These are phyloP conservation scores for Fusarium tanahbumbuense DNA, from an alignment of 2,329 filamentous ascomycete genomes.

Conservation along the genomic window DNA sequence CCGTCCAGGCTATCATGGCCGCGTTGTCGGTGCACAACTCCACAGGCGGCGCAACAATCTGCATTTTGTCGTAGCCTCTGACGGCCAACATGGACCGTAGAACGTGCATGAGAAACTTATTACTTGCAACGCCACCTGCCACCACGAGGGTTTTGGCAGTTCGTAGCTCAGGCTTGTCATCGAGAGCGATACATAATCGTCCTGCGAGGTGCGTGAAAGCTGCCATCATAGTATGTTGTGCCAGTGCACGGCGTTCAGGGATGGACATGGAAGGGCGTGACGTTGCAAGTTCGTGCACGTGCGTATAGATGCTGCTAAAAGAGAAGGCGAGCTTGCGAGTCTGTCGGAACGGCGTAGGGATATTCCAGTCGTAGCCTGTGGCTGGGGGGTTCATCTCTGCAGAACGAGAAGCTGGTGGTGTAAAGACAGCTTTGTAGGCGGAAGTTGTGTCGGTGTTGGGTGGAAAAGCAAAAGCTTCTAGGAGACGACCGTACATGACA, in stretches of 20 bases:
- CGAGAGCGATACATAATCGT: constrained; percentile 76
- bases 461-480: constrained; percentile 85
- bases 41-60: constrained; percentile 79
- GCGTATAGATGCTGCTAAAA: constrained; percentile 75
- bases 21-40: constrained; percentile 93
- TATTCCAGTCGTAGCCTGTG: constrained; percentile 66
- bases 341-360: constrained; percentile 74
- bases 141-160: constrained; percentile 76
- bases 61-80: constrained; percentile 71
- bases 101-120: constrained; percentile 80
- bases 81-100: constrained; percentile 67
- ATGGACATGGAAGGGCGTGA: constrained; percentile 58
- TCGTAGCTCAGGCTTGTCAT: constrained; percentile 47
- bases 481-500: constrained; percentile 82
- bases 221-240: constrained; percentile 78
- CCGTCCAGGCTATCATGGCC: constrained; percentile 96
- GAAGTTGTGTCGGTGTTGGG: constrained; percentile 14
- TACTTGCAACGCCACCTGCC: constrained; percentile 91
- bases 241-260: constrained; percentile 75
- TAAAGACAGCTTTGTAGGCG: constrained; percentile 61
- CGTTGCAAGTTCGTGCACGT: constrained; percentile 59
- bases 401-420: constrained; percentile 66
- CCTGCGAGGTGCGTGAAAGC: constrained; percentile 89
- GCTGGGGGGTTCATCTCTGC: constrained; percentile 64
- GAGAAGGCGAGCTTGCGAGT: constrained; percentile 73